phyloP scores from a whole-genome alignment of 306 rosid genomes.

The Mimosa bimucronata region DNA sequence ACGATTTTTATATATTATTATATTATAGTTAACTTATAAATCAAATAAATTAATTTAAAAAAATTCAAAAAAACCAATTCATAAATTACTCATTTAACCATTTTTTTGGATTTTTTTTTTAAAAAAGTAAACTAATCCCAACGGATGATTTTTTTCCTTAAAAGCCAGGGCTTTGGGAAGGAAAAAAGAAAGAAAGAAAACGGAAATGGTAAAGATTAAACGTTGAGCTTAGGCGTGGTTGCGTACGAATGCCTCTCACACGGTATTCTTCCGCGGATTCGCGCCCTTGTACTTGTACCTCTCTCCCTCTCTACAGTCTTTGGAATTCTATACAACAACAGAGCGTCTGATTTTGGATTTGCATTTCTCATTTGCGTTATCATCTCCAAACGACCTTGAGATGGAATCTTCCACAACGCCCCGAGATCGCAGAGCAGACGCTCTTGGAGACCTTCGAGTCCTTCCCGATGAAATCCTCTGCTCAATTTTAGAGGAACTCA shows the following conservation, averaged over 20 bases:
- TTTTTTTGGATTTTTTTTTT: no score
- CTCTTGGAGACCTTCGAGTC: conserved; percentile 76
- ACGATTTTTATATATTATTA: no score
- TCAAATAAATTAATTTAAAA: no score
- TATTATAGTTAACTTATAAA: no score
- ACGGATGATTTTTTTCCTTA: no score
- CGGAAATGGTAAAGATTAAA: neutral
- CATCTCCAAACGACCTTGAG: neutral
- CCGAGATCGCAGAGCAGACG: conserved; percentile 72
- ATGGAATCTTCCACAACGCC: conserved; percentile 50
- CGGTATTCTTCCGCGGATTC: neutral
- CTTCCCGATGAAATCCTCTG: conserved; percentile 89
- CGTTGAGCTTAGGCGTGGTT: neutral
- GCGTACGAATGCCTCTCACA: conserved; percentile 38
- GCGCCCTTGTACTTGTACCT: neutral
- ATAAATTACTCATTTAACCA: no score
- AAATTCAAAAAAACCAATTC: no score
- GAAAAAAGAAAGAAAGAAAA: neutral
- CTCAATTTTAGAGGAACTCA: conserved; percentile 63
- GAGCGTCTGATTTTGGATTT: neutral
- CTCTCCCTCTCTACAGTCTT: neutral
- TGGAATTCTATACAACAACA: neutral
- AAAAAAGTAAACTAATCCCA: no score
- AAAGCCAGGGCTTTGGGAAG: neutral
- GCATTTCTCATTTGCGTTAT: neutral